A percentile compares a stretch with the other conserved stretches of the same genome.
Evolutionary conservation across 2,329 filamentous ascomycete species (phyloP).

Genomic region (Cordyceps javanica): DNA sequence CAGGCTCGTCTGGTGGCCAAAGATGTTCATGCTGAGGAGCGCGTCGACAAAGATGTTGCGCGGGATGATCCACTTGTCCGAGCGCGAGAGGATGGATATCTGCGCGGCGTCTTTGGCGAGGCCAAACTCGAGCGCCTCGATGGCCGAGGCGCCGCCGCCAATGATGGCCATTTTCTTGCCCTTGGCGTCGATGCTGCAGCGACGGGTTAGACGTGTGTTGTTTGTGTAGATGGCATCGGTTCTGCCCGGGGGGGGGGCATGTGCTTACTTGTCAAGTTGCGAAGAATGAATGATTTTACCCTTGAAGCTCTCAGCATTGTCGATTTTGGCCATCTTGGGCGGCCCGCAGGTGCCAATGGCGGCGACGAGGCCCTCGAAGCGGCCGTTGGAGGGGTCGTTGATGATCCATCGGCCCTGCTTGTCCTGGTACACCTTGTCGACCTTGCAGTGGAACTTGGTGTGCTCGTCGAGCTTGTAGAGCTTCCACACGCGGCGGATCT

Average conservation of each 20-base stretch:
- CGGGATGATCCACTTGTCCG: constrained; percentile 84
- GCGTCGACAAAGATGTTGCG: constrained; percentile 69
- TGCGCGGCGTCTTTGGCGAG: constrained; percentile 59
- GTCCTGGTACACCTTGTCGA: constrained; percentile 65
- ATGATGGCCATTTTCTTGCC: constrained; percentile 72
- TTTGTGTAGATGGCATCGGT: too few species aligned
- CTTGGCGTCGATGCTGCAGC: constrained; percentile 54
- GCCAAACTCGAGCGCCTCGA: constrained; percentile 78
- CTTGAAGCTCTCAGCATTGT: constrained; percentile 65
- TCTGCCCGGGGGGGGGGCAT: neutral
- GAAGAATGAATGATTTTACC: constrained; percentile 72
- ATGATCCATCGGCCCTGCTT: constrained; percentile 67
- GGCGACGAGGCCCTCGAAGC: constrained; percentile 72
- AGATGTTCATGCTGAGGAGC: constrained; percentile 69
- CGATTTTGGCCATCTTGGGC: constrained; percentile 64
- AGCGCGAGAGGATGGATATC: constrained; percentile 67
- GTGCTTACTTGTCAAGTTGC: constrained; percentile 54
- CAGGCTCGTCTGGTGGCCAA: constrained; percentile 68
- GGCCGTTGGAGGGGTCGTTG: constrained; percentile 63
- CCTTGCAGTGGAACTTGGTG: constrained; percentile 65
- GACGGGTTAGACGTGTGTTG: constrained; percentile 17
- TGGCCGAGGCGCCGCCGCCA: constrained; percentile 69
- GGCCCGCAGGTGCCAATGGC: constrained; percentile 78
- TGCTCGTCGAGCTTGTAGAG: constrained; percentile 63
- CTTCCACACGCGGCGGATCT: constrained; percentile 68